Conservation (phyloP, 2,329 filamentous ascomycete genomes). For the Penicillium sp. region DNA sequence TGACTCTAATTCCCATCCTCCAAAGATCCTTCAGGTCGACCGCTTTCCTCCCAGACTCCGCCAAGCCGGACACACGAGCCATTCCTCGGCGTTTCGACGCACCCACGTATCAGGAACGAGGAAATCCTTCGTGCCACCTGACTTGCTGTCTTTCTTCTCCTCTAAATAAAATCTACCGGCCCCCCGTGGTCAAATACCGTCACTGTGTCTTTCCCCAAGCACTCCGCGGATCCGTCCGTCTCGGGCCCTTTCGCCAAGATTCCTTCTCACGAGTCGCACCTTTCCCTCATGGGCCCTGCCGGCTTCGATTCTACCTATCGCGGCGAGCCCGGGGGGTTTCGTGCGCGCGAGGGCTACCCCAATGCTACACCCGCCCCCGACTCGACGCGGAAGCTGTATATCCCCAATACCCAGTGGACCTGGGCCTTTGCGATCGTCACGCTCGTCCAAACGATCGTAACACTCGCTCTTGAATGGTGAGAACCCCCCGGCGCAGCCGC, state of each 20-base stretch:
- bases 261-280: slow-evolving; percentile 59
- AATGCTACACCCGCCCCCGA: slow-evolving; percentile 38
- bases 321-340: slow-evolving; percentile 53
- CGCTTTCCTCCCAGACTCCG: slow-evolving; percentile 2
- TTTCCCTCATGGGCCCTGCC: slow-evolving; percentile 65
- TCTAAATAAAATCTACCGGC: slow-evolving; percentile 27
- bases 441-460: slow-evolving; percentile 75
- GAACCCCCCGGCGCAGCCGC: slow-evolving; percentile 40
- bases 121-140: slow-evolving; percentile 8
- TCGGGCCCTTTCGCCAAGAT: slow-evolving; percentile 55
- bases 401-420: slow-evolving; percentile 84
- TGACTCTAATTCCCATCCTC: slow-evolving; percentile 2
- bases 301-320: slow-evolving; percentile 57
- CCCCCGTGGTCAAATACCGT: slow-evolving; percentile 35
- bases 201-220: slow-evolving; percentile 37
- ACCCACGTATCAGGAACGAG: slow-evolving; percentile 17
- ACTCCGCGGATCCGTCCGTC: slow-evolving; percentile 37
- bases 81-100: slow-evolving; percentile 14
- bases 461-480: slow-evolving; percentile 84
- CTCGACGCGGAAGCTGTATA: slow-evolving; percentile 64
- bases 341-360: slow-evolving; percentile 57
- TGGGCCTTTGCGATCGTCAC: slow-evolving; percentile 80
- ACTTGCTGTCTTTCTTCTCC: slow-evolving; percentile 7
- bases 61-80: slow-evolving; percentile 22
- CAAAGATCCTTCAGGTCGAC: background rate